Percentiles rank a stretch among this genome's conserved stretches.
Conservation (phyloP, 2,329 filamentous ascomycete species). For the Hymenoscyphus infarciens region DNA sequence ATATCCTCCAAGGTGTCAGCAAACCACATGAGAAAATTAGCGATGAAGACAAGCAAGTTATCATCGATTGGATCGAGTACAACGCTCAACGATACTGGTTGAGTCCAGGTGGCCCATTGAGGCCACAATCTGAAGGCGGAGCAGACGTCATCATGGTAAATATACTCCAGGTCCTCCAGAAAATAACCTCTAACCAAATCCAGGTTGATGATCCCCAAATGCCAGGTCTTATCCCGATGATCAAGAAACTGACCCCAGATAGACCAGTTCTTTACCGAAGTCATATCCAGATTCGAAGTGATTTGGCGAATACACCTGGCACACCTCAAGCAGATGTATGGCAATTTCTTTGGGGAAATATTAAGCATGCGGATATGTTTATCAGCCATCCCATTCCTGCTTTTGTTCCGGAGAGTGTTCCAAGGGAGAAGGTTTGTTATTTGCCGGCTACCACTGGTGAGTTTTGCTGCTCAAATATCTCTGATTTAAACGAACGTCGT, state of each 20-base stretch:
- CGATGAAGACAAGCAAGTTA: too few species aligned
- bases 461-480: slow-evolving; percentile 15
- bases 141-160: too few species aligned
- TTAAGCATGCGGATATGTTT: slow-evolving; percentile 70
- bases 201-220: too few species aligned
- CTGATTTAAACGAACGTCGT: too few species aligned
- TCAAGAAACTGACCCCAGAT: slow-evolving; percentile 54
- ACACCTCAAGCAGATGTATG: slow-evolving; percentile 71
- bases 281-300: slow-evolving; percentile 78
- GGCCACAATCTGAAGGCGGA: too few species aligned
- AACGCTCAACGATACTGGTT: too few species aligned
- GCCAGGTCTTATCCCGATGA: too few species aligned
- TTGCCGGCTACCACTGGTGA: slow-evolving; percentile 66
- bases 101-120: too few species aligned
- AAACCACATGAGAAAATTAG: slow-evolving; percentile 58
- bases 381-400: slow-evolving; percentile 75
- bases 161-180: too few species aligned
- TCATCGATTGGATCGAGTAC: too few species aligned
- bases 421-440: slow-evolving; percentile 64
- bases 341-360: slow-evolving; percentile 70
- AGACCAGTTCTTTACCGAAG: slow-evolving; percentile 77
- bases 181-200: too few species aligned
- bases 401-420: slow-evolving; percentile 70
- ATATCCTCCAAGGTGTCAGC: slow-evolving; percentile 79
- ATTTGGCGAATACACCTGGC: slow-evolving; percentile 60